phyloP scores from a whole-genome alignment of 73 alveolate genomes.

The Paramecium biaurelia region DNA sequence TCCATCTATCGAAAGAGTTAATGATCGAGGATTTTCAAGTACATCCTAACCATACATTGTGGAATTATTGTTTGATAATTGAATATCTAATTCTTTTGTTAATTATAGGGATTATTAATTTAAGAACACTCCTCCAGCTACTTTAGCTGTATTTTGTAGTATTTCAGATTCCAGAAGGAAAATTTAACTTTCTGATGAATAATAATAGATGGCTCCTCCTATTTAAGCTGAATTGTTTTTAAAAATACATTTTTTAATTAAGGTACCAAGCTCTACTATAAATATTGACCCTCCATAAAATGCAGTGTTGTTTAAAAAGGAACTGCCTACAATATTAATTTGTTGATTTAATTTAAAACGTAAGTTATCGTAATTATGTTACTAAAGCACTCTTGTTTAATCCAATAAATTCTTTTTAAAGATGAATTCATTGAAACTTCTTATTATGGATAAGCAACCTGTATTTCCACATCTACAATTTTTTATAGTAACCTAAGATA shows the following conservation, averaged over 20 bases:
- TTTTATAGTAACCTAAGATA: neutral
- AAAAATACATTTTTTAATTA: neutral
- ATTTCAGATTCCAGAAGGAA: neutral
- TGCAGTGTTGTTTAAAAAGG: neutral
- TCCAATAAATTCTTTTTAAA: neutral
- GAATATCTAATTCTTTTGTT: neutral
- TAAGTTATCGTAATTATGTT: neutral
- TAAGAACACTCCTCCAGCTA: neutral
- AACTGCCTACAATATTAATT: neutral
- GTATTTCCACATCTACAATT: neutral
- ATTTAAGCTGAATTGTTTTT: neutral
- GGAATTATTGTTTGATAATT: neutral
- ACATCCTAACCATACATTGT: neutral
- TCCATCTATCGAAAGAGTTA: neutral
- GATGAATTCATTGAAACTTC: neutral
- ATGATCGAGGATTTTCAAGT: neutral
- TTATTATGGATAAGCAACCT: neutral
- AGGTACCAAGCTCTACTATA: neutral
- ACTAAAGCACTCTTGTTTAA: neutral
- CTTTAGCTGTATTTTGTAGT: neutral
- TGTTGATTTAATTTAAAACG: neutral
- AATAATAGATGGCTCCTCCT: neutral
- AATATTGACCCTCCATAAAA: neutral
- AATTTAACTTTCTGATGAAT: neutral
- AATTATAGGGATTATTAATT: neutral